Conservation (phyloP, 2,329 filamentous ascomycete species). For the Aspergillus floridensis region DNA sequence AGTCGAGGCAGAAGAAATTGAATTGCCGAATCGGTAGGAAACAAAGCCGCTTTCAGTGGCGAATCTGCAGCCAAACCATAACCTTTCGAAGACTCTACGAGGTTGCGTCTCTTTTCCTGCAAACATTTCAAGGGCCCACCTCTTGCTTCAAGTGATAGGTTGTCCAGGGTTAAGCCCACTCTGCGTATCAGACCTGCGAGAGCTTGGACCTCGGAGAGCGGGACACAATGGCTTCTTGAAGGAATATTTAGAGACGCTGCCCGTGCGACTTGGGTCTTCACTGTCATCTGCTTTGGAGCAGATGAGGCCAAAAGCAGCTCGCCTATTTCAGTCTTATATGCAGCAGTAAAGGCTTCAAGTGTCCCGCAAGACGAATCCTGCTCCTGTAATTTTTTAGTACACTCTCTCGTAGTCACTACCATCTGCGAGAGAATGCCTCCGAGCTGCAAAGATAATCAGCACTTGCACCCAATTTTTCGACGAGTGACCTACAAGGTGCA, state of each 20-base stretch:
- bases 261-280: constrained; percentile 28
- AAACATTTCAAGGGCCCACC: constrained; percentile 21
- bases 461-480: not conserved
- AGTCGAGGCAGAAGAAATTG: constrained; percentile 33
- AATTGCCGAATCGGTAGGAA: constrained; percentile 31
- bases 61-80: constrained; percentile 30
- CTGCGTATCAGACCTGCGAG: constrained; percentile 35
- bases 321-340: constrained; percentile 33
- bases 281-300: constrained; percentile 26
- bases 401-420: constrained; percentile 30
- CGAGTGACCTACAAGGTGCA: constrained; percentile 32
- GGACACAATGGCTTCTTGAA: constrained; percentile 12
- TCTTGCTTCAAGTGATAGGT: constrained; percentile 24
- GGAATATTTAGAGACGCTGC: constrained; percentile 17
- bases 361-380: constrained; percentile 37
- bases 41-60: constrained; percentile 30
- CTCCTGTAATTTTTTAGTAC: constrained; percentile 29
- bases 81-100: constrained; percentile 28
- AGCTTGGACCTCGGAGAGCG: constrained; percentile 22
- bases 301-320: constrained; percentile 21
- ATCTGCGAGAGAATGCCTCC: constrained; percentile 34
- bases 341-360: constrained; percentile 29
- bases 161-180: constrained; percentile 29
- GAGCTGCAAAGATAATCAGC: constrained; percentile 26
- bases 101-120: constrained; percentile 30